Evolutionary conservation across 805 yeast genomes (phyloP), one percentile per base, ranked within the genome.

Genomic region (Cyberlindnera suaveolens): DNA sequence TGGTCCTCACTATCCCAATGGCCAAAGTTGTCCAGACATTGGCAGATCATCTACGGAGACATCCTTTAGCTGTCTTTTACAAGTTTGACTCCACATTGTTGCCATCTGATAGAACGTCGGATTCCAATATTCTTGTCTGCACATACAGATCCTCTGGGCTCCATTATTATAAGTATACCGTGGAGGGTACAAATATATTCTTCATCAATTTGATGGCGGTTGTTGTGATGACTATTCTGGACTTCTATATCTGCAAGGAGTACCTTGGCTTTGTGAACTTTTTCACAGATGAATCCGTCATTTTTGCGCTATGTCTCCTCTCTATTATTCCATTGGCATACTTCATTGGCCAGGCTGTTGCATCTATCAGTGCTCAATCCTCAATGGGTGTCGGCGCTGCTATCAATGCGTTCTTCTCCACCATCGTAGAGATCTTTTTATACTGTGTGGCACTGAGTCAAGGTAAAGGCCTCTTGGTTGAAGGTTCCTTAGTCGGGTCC

Each of bases 341-440:
- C 60, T 93, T 89, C 65, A 90, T 93, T 54, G 99, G 99, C 4
- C 98, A 91, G 64, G 98, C 98, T 6, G 99, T 93, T n/a, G 99
- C 99, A 0, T 90, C 98, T 3, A 93, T 93, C 46, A 85, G 96
- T 6, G 98, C 99, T 0, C 99, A 93, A 66, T 87, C 97, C 1
- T 90, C 97, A 0, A 93, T 93, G 99, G 97, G 98, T 26, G 80
- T 93, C 46, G 98, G 98, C 68, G 99, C 99, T 1, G 96, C 90
- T 0, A 89, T 93, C 54, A 93, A 93, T 62, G 99, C 99, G 1
- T 91, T 93, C 57, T 93, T 93, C 71, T 90, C 98, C 2, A 90
- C 99, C 0, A 75, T 93, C 39, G 98, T 93, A 6, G 99, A 93
- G 61, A 85, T 93, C 8, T 93, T 82, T 62, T 67, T 91, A 39